Conservation (phyloP, 441 rosid species). For the Daphne laureola region DNA sequence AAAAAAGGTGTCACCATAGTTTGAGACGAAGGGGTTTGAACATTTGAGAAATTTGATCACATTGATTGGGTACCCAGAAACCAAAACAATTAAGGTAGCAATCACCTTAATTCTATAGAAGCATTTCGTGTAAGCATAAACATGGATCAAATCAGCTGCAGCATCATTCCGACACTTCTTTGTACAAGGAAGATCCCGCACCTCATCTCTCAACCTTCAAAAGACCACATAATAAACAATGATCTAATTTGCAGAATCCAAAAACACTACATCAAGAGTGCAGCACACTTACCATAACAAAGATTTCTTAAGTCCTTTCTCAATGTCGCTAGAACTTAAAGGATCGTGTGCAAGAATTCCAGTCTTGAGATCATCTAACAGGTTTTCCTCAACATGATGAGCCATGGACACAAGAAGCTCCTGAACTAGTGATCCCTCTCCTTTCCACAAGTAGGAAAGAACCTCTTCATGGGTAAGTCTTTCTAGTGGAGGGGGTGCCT, state of each 20-base stretch:
- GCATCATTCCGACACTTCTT: conserved; percentile 97
- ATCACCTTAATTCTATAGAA: conserved; percentile 78
- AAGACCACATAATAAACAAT: conserved; percentile 13
- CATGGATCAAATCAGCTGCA: conserved; percentile 96
- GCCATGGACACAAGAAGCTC: conserved; percentile 85
- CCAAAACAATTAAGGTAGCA: conserved; percentile 9
- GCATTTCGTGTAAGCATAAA: conserved; percentile 83
- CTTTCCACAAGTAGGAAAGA: conserved; percentile 76
- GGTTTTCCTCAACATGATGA: conserved; percentile 56
- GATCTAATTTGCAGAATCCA: conserved; percentile 8
- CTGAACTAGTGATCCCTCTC: conserved; percentile 83
- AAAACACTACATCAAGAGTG: conserved; percentile 14
- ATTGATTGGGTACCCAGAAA: too few species aligned
- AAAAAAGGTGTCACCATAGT: background rate
- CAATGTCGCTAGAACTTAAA: conserved; percentile 51
- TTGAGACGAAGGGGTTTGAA: background rate
- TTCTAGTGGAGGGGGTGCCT: conserved; percentile 94
- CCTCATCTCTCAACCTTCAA: conserved; percentile 93
- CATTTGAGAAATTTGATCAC: conserved; percentile 2
- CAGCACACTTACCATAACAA: conserved; percentile 68
- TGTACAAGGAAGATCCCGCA: conserved; percentile 81
- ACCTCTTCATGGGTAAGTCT: conserved; percentile 76
- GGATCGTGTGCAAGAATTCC: conserved; percentile 73
- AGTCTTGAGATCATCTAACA: conserved; percentile 61
- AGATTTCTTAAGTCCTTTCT: conserved; percentile 71